These are phyloP conservation scores for Cercospora citrullina DNA, from an alignment of 2,329 filamentous ascomycete genomes.

Conservation along the genomic window DNA sequence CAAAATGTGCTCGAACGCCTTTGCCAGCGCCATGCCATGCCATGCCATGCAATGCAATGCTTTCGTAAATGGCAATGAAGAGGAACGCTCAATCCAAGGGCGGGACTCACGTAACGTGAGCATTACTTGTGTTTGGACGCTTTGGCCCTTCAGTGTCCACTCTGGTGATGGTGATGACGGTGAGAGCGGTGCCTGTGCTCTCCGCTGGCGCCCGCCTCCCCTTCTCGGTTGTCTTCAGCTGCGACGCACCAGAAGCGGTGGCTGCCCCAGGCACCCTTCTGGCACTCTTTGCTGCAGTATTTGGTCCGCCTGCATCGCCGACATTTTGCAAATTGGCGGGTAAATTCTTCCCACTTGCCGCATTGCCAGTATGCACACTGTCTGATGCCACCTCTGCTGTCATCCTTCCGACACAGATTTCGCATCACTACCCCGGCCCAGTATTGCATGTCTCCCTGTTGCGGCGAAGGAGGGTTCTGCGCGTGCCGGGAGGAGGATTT, in stretches of 20 bases:
- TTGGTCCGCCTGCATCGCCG: constrained; percentile 93
- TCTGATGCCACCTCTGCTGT: constrained; percentile 87
- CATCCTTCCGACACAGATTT: constrained; percentile 96
- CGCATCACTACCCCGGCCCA: constrained; percentile 99
- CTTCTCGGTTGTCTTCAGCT: constrained; percentile 51
- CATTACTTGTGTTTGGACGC: constrained; percentile 1
- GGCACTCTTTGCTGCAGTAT: constrained; percentile 94
- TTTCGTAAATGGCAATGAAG: constrained; percentile 6
- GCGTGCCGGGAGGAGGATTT: constrained; percentile 66
- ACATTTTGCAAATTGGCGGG: constrained; percentile 96
- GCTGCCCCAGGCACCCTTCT: constrained; percentile 98
- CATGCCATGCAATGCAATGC: constrained; percentile 13
- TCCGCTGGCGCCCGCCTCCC: constrained; percentile 28
- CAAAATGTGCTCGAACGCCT: constrained; percentile 8
- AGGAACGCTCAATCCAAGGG: not conserved
- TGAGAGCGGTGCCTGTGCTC: constrained; percentile 32
- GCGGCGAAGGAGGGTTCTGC: constrained; percentile 60
- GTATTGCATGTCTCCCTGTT: constrained; percentile 78
- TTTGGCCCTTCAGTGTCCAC: constrained; percentile 12
- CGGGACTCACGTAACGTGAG: not conserved
- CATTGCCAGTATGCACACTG: constrained; percentile 98
- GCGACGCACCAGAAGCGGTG: constrained; percentile 97
- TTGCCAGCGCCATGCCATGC: constrained; percentile 10
- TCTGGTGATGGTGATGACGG: constrained; percentile 29
- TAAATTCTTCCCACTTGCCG: constrained; percentile 97